phyloP scores from a whole-genome alignment of 768 basidiomycete genomes.

The Boletus reticulatus region DNA sequence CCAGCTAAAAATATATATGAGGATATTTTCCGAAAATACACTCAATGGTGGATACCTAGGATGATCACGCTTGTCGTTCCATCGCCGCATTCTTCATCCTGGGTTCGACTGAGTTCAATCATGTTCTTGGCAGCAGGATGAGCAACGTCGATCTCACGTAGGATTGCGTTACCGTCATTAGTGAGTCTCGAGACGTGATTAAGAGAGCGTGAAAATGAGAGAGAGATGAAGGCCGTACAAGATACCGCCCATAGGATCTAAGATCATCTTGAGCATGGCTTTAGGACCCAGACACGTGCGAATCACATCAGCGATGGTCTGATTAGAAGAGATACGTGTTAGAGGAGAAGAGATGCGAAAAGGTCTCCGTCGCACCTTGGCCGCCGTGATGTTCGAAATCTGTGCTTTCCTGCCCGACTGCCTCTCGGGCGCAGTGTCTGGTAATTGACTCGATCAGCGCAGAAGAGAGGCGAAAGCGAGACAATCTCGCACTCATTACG shows the following conservation, averaged over 20 bases:
- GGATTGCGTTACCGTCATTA: constrained; percentile 98
- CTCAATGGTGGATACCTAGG: constrained; percentile 53
- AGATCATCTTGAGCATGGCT: constrained; percentile 99
- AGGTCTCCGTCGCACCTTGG: constrained; percentile 60
- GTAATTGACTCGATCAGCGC: neutral
- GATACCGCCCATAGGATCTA: constrained; percentile 98
- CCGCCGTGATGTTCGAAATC: constrained; percentile 94
- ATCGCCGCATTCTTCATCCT: constrained; percentile 99
- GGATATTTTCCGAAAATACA: neutral
- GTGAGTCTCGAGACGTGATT: constrained; percentile 62
- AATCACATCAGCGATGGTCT: constrained; percentile 99
- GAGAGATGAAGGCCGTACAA: constrained; percentile 50
- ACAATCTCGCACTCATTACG: too few species aligned
- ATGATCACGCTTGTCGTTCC: constrained; percentile 99
- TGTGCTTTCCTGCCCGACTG: constrained; percentile 95
- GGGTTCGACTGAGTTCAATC: constrained; percentile 97
- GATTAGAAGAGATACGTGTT: neutral
- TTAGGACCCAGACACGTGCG: constrained; percentile 96
- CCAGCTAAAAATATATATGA: constrained; percentile 54
- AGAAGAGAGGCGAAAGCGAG: neutral
- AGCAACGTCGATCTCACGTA: constrained; percentile 97
- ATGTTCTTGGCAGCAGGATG: constrained; percentile 99
- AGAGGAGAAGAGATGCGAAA: constrained; percentile 43
- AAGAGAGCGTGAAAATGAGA: neutral
- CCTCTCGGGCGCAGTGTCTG: constrained; percentile 92